Evolutionary conservation across 306 rosid species (phyloP), one percentile per base, ranked within the genome.

Genomic region (Vigna trinervia): DNA sequence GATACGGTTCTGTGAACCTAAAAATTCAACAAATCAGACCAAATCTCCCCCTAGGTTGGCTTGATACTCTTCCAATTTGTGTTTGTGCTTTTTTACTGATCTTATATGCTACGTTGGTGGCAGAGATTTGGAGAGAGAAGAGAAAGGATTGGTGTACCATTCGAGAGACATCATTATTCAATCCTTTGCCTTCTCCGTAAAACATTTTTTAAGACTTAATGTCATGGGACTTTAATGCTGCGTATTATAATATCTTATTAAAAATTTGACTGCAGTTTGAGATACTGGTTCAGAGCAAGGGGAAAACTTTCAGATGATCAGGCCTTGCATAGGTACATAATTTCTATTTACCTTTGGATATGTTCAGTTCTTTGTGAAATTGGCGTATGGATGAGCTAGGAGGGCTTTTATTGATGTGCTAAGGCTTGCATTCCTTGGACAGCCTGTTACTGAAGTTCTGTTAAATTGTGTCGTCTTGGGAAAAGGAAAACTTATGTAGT

Each of bases 301-400:
- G 98, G 97, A 76, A 88, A 85, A 71, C 90, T 95, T 77, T 89
- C 98, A 60, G 97, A 92, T 86, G 98, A 95, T 86, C 97, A 87
- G 80, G 97, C 98, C 65, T 80, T 95, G 93, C 98, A 95, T 77
- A 88, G 97, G 98, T 95, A 73, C 30, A 65, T 69, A 76, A 60
- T 50, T 64, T 70, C 36, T 74, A 63, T 75, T 17, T 45, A 52
- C 20, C 69, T 39, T 77, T 69, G 43, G 70, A 57, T 80, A 26
- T 23, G 46, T 48, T 77, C 22, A 2, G 57, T 78, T 80, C 60
- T 60, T 75, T 15, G 65, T 58, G 12, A 77, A 68, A 67, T 65
- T 30, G 22, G 68, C 57, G 62, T 54, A 19, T 80, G 74, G 41
- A 72, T 32, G 69, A 73, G 70, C 73, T 61, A 36, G 30, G 54